Base-by-base conservation (phyloP, 2,329 filamentous ascomycete species). In the Leptographium procerum region DNA sequence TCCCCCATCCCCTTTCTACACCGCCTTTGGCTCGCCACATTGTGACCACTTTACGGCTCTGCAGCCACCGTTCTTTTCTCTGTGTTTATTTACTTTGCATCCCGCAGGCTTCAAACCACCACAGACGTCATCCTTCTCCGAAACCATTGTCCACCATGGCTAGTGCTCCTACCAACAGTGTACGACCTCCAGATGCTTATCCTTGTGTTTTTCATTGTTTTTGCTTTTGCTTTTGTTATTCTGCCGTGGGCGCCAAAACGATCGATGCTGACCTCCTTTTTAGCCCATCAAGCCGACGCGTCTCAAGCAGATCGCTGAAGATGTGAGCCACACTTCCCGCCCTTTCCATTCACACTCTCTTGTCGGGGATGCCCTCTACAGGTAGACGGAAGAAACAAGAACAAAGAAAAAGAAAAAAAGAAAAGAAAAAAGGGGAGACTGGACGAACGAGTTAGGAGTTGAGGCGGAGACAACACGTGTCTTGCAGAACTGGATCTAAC, bases 231-330 rank as follows among this genome's bases (percentile, higher is more conserved):
- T 19, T 16, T n/a, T 28, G 19, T 8, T 22, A n/a, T 36, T n/a
- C 51, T 34, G 43, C 8, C 19, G 16, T 22, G 16, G 29, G 24
- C 2, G 14, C 48, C 11, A 5, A 10, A 28, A 26, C 10, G 33
- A 2, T 5, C 22, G 13, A 53, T 55, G 26, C 48, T 59, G n/a
- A 28, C 48, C 29, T 16, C 9, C 13, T n/a, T 14, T 29, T 16
- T 59, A 92, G 88, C 90, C 90, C 61, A 81, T 95, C 66, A 80
- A 88, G 61, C 80, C 85, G 65, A 85, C 84, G 68, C 81, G 90
- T 64, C 82, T 96, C 65, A 88, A 87, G 76, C 88, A 94, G 76
- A 92, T 96, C 70, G 86, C 88, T 66, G 85, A 83, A 69, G 87
- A 92, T 78, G 89, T 92, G 80, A 68, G 83, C 19, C 47, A 47